Evolutionary conservation across 768 basidiomycete species (phyloP), one percentile per base, ranked within the genome.

Genomic region (Pholiota conissans): DNA sequence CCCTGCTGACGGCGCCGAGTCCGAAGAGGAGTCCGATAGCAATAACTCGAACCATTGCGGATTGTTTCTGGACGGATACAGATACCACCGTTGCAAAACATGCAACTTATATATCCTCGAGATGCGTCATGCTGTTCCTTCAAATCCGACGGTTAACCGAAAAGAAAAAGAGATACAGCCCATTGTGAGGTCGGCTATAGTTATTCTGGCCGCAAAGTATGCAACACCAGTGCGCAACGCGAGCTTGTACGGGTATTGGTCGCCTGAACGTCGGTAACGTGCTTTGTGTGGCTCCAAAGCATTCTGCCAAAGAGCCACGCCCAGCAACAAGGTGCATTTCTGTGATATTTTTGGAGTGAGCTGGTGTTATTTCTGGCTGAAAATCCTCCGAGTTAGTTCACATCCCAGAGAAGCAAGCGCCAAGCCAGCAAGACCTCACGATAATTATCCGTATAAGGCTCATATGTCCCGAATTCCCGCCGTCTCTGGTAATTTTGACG

Each of bases 191-290:
- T 22, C 42, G 11, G 22, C 6, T 42, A 42, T 42, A 18, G 20
- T n/a, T 18, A 0, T 18, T 13, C 42, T 18, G 2, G 18, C 42
- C 22, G 24, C 16, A 24, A 45, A 20, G 2, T 22, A 9, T 22
- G 42, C n/a, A 45, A 22, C 20, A 45, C 11, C 22, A 20, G 4
- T 26, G 42, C 42, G 42, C 22, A 45, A 24, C 18, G 42, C 27
- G 24, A 35, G 32, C 55, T 45, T 28, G 49, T 37, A 54, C 66
- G 71, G 71, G 22, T 60, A 61, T 65, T 68, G 62, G 64, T 72
- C 71, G 71, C 71, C 57, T 60, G 65, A 72, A 68, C 64, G 55
- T 72, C 71, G 71, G 71, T 52, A 45, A 45, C 42, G 42, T 45
- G 40, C 10, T 45, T 24, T 22, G 18, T 22, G 10, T 11, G 22